Percentiles rank a stretch among this genome's conserved stretches.
phyloP scores from a whole-genome alignment of 305 asterid genomes.

The Solanum chacoense region DNA sequence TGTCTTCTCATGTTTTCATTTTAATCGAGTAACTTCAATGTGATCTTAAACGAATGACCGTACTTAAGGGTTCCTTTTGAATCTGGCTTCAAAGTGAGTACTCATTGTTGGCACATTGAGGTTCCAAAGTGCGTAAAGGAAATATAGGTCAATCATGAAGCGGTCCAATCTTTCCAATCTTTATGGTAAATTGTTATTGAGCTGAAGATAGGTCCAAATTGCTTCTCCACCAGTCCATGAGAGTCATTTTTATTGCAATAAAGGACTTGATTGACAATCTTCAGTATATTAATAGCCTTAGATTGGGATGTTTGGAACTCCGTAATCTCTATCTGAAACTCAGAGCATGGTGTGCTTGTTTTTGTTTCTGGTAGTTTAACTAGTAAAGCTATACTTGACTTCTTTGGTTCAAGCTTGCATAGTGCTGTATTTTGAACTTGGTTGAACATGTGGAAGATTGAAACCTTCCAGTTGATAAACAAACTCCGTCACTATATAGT shows the following conservation, averaged over 20 bases:
- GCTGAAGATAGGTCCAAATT: background rate
- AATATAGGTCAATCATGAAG: background rate
- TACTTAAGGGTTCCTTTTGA: background rate
- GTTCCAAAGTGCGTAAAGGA: constrained; percentile 1
- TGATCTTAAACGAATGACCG: background rate
- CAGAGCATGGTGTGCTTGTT: background rate
- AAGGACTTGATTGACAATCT: background rate
- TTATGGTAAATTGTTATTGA: background rate
- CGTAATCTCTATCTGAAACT: background rate
- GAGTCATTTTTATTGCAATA: background rate
- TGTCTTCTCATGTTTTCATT: background rate
- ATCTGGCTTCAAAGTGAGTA: background rate
- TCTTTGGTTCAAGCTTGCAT: background rate
- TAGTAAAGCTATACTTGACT: background rate
- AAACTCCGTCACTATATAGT: background rate
- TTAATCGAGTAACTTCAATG: background rate
- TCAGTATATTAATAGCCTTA: background rate
- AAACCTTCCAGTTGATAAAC: background rate
- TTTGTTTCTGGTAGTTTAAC: background rate
- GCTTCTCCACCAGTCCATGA: background rate
- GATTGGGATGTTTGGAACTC: background rate
- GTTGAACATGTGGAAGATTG: background rate
- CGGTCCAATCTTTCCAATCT: background rate
- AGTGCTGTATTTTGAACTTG: background rate
- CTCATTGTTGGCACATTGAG: background rate